Base-by-base conservation (phyloP, 1,284 basidiomycete genomes). In the Ceraceosorus bombacis region DNA sequence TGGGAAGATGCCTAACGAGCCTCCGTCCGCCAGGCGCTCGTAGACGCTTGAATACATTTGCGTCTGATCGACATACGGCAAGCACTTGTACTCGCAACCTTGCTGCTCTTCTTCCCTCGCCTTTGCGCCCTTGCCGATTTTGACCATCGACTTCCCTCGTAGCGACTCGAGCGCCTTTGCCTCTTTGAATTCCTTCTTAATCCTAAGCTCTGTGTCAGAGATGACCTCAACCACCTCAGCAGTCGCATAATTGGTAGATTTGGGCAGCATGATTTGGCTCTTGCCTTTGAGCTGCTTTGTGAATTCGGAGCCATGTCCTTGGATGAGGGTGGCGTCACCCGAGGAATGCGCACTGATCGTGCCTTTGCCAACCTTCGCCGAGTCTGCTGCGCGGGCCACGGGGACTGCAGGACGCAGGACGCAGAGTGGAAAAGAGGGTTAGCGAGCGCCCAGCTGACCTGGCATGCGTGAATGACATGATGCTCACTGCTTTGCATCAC, bases 31-130 rank as follows among this genome's bases (percentile, higher is more conserved):
- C 62, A 99, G 81, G 64, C 86, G 85, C 70, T 90, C 83, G 78
- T 96, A 99, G 4, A 98, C 95, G 64, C 90, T 85, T 27, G 87
- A 85, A 78, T 97, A 99, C 86, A 97, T 97, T 64, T 90, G 85
- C 63, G 88, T 85, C 78, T 97, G 93, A 80, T 95, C 88, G 62
- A 97, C 85, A 58, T 69, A 77, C 39, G 76, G 76, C 17, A 75
- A 64, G 52, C 66, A 69, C 41, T 72, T 71, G 65, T 74, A 78
- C 55, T 62, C 64, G 65, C 65, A 68, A 2, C 72, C 73, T 40
- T 51, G 51, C 50, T 49, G 37, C 37, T 51, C 27, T 27, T 27
- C 59, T 40, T 66, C 27, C 27, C 27, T 27, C 27, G 27, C 27
- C 27, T 27, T 27, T 27, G 27, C 59, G 27, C 27, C 27, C 52